A percentile compares a stretch with the other conserved stretches of the same genome.
Evolutionary conservation across 441 rosid genomes (phyloP).

Genomic region (Pelargonium australe): DNA sequence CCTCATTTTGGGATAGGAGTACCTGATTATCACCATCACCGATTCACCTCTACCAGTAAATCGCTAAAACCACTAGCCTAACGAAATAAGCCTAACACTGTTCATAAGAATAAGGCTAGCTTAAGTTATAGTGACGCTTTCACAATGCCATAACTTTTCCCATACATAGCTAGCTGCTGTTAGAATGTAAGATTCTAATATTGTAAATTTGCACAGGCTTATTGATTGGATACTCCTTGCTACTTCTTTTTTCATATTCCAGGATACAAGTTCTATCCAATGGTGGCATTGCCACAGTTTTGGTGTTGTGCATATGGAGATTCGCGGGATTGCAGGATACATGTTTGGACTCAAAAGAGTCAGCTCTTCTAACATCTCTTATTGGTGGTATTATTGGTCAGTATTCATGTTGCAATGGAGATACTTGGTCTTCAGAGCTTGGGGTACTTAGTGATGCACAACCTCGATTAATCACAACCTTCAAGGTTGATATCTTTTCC

Average conservation of each 20-base stretch:
- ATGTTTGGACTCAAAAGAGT: slow-evolving; percentile 63
- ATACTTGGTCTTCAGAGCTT: slow-evolving; percentile 94
- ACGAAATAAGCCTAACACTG: background rate
- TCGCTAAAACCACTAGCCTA: background rate
- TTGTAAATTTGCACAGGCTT: background rate
- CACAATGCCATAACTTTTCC: background rate
- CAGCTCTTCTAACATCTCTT: slow-evolving; percentile 44
- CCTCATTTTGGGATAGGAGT: too few species aligned
- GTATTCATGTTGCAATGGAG: slow-evolving; percentile 77
- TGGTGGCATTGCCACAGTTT: slow-evolving; percentile 52
- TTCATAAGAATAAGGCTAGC: background rate
- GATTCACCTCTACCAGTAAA: background rate
- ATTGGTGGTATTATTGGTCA: slow-evolving; percentile 87
- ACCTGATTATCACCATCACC: background rate
- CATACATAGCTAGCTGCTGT: too few species aligned
- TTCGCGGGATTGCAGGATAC: slow-evolving; percentile 55
- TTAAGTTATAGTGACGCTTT: background rate
- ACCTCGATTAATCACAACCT: slow-evolving; percentile 80
- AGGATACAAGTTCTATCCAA: slow-evolving; percentile 83
- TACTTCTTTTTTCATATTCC: slow-evolving; percentile 22
- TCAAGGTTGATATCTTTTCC: slow-evolving; percentile 48
- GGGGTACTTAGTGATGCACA: slow-evolving; percentile 80
- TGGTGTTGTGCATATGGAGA: slow-evolving; percentile 42
- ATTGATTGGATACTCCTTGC: background rate
- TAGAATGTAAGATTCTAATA: background rate